Base-by-base conservation (phyloP, 805 yeast species). In the Saccharomyces cerevisiae region DNA sequence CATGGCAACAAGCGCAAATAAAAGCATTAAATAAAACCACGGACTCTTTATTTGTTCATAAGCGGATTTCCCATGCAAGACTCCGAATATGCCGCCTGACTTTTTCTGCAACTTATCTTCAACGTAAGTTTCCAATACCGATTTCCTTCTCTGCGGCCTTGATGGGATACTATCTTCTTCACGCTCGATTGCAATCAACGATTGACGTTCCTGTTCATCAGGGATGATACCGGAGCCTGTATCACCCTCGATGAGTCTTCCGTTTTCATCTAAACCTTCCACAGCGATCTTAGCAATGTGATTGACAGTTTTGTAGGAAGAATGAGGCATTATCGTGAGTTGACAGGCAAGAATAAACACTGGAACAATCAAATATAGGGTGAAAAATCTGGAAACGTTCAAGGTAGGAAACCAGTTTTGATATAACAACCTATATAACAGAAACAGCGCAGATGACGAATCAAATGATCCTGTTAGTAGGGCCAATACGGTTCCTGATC, bases 381-480 rank as follows among this genome's bases (percentile, higher is more conserved):
- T 69, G 74, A 92, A 92, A 69, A 91, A 91, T 43, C 67, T 73
- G 22, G 74, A 66, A 10, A 89, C 64, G 0, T 81, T 62, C 31
- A 64, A 49, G 9, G 61, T 56, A 1, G 57, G 53, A 14, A 52
- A 46, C 41, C 58, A 52, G 21, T 65, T 65, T 58, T 80, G 82
- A 69, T 87, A 90, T 11, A 79, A 63, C 17, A 89, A 56, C 61
- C 96, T 74, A 73, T 90, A 92, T 10, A 80, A 61, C 61, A 89
- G 74, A 65, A 91, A 91, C 49, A 91, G 77, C 0, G 96, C 97
- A n/a, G 95, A 83, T 1, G 96, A 87, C 0, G 96, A 79, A 69
- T 92, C 97, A 66, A 91, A 90, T 0, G 96, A 90, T n/a, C 97
- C 97, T 0, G 97, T 89, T 51, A 91, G 72, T 17, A 89, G 70